phyloP scores from a whole-genome alignment of 371 early-diverging fungal genomes.

The Chytridium lagenaria region DNA sequence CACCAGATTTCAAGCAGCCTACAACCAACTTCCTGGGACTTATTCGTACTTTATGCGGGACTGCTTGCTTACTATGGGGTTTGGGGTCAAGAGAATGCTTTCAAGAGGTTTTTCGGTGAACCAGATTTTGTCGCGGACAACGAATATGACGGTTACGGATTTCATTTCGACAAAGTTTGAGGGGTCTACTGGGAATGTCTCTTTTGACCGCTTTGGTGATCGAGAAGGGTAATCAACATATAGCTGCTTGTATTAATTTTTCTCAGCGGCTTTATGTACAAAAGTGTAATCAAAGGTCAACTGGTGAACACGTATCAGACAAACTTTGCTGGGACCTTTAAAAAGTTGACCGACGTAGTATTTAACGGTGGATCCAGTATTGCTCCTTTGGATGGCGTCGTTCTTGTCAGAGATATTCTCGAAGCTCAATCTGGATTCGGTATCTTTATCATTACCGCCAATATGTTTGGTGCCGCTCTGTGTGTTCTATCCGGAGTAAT shows the following conservation, averaged over 20 bases:
- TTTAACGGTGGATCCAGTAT: conserved; percentile 8
- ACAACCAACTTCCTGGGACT: neutral
- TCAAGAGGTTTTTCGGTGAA: neutral
- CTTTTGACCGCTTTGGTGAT: conserved; percentile 11
- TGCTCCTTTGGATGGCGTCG: conserved; percentile 8
- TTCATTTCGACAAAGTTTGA: neutral
- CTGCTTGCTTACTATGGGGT: neutral
- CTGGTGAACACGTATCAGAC: neutral
- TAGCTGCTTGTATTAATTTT: neutral
- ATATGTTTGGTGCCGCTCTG: neutral
- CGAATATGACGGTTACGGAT: conserved; percentile 2
- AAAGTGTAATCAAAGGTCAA: neutral
- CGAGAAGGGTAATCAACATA: neutral
- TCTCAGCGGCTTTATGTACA: neutral
- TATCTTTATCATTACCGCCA: neutral
- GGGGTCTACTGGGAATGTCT: neutral
- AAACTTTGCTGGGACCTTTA: neutral
- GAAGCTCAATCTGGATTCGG: neutral
- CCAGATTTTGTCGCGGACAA: neutral
- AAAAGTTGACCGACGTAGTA: neutral
- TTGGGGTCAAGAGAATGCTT: neutral
- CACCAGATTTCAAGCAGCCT: neutral
- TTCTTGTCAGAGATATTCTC: neutral
- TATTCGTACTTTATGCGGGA: conserved; percentile 11
- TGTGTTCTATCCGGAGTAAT: neutral